phyloP scores from a whole-genome alignment of 2,329 filamentous ascomycete species.

The Colletotrichum camelliae region DNA sequence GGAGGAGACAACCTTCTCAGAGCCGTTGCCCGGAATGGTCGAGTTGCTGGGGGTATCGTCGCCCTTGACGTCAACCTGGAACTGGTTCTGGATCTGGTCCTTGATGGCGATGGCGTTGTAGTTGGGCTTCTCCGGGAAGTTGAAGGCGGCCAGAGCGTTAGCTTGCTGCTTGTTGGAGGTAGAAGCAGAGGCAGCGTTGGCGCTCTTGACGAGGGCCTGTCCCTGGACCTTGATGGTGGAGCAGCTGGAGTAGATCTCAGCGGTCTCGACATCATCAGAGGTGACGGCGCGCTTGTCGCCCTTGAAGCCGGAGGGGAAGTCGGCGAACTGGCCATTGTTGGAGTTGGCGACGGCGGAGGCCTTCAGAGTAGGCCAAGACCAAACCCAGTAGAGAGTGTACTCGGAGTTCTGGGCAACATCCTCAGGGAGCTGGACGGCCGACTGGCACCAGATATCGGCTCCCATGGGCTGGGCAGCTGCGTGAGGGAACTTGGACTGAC shows the following conservation, averaged over 20 bases:
- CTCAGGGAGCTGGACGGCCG: slow-evolving; percentile 76
- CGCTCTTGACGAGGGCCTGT: slow-evolving; percentile 1
- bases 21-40: slow-evolving; percentile 23
- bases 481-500: slow-evolving; percentile 61
- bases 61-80: slow-evolving; percentile 45
- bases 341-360: slow-evolving; percentile 44
- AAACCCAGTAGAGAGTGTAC: slow-evolving; percentile 93
- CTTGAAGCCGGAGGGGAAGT: slow-evolving; percentile 36
- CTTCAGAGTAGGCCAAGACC: slow-evolving; percentile 81
- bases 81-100: slow-evolving; percentile 50
- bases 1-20: slow-evolving; percentile 21
- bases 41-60: slow-evolving; percentile 8
- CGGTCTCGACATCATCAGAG: slow-evolving; percentile 25
- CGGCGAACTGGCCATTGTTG: slow-evolving; percentile 45
- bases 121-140: slow-evolving; percentile 42
- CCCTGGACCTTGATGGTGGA: slow-evolving; percentile 22
- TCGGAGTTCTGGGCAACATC: slow-evolving; percentile 65
- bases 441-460: slow-evolving; percentile 78
- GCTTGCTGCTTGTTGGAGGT: slow-evolving; percentile 20
- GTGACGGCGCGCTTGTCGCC: slow-evolving; percentile 19
- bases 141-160: slow-evolving; percentile 14
- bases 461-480: slow-evolving; percentile 56
- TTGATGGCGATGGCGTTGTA: slow-evolving; percentile 49
- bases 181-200: slow-evolving; percentile 10
- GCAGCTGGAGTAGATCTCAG: slow-evolving; percentile 43